These are phyloP conservation scores for Trametes sanguinea DNA, from an alignment of 768 basidiomycete genomes.

Conservation along the genomic window DNA sequence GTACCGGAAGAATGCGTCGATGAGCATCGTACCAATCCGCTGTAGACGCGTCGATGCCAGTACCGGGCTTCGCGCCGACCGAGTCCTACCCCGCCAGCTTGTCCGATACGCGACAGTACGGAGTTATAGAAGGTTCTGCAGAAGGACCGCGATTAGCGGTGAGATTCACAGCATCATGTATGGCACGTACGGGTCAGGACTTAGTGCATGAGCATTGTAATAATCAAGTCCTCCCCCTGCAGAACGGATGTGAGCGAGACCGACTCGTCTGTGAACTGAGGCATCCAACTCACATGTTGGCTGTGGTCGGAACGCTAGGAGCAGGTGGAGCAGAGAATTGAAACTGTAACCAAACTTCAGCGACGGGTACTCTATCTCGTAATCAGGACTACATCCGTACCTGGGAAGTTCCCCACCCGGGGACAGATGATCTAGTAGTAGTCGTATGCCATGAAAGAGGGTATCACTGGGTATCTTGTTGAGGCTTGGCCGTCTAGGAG, in stretches of 20 bases:
- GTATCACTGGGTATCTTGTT: neutral
- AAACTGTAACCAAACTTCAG: slow-evolving; percentile 22
- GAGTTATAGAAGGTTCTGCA: slow-evolving; percentile 40
- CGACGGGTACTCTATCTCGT: neutral
- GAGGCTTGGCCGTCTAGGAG: too few relatives aligned
- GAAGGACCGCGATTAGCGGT: slow-evolving; percentile 15
- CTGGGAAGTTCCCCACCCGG: slow-evolving; percentile 52
- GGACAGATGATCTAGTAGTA: slow-evolving; percentile 31
- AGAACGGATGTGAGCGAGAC: neutral
- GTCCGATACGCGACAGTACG: slow-evolving; percentile 34
- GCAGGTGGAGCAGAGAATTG: slow-evolving; percentile 37
- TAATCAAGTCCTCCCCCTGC: slow-evolving; percentile 65
- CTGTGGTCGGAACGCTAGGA: slow-evolving; percentile 44
- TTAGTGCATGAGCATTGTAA: slow-evolving; percentile 60
- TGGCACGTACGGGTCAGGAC: slow-evolving; percentile 62
- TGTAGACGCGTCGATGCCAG: slow-evolving; percentile 70
- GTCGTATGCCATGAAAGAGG: slow-evolving; percentile 21
- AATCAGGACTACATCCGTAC: slow-evolving; percentile 17
- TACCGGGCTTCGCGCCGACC: slow-evolving; percentile 61
- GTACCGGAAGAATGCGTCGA: too few relatives aligned
- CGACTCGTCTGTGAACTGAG: too few relatives aligned
- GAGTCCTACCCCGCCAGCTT: slow-evolving; percentile 40
- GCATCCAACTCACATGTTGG: slow-evolving; percentile 48
- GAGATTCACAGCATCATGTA: neutral
- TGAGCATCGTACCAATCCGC: slow-evolving; percentile 46